These are phyloP conservation scores for Chloris gayana DNA, from an alignment of 176 grass and related monocot genomes.

Conservation along the genomic window DNA sequence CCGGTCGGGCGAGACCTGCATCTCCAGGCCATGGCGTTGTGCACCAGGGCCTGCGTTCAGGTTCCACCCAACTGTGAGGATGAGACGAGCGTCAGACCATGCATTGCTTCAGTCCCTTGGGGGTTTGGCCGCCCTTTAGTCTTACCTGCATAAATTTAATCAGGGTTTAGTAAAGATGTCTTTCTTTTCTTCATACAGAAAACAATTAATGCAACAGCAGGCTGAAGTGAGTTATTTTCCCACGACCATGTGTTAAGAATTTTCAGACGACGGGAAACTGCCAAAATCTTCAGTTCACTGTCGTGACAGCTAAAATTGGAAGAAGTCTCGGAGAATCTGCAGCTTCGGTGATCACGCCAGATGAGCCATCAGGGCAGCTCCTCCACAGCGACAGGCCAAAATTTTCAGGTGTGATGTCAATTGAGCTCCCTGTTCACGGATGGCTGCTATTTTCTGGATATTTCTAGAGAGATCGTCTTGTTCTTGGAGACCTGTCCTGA, in stretches of 20 bases:
- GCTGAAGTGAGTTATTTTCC: background rate
- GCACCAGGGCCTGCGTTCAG: conserved; percentile 1
- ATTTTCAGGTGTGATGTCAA: conserved; percentile 21
- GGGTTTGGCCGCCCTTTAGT: conserved; percentile 52
- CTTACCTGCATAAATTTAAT: conserved; percentile 38
- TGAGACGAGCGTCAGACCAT: conserved; percentile 27
- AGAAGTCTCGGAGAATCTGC: conserved; percentile 7
- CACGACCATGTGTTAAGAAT: background rate
- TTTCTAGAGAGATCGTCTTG: conserved; percentile 28
- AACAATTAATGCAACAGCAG: background rate
- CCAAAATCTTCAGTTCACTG: background rate
- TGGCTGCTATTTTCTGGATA: conserved; percentile 22
- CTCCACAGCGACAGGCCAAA: conserved; percentile 20
- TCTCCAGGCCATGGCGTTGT: background rate
- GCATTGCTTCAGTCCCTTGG: conserved; percentile 54
- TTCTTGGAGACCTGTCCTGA: conserved; percentile 11
- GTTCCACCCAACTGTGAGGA: background rate
- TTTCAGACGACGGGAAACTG: background rate
- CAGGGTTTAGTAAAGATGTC: background rate
- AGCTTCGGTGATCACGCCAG: conserved; percentile 1
- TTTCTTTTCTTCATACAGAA: background rate
- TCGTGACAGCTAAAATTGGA: conserved; percentile 40
- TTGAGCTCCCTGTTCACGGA: conserved; percentile 30
- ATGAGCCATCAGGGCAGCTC: background rate
- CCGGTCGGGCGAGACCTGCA: background rate